Base-by-base conservation (phyloP, 164 flowering plant genomes). In the Vitis labrusca region DNA sequence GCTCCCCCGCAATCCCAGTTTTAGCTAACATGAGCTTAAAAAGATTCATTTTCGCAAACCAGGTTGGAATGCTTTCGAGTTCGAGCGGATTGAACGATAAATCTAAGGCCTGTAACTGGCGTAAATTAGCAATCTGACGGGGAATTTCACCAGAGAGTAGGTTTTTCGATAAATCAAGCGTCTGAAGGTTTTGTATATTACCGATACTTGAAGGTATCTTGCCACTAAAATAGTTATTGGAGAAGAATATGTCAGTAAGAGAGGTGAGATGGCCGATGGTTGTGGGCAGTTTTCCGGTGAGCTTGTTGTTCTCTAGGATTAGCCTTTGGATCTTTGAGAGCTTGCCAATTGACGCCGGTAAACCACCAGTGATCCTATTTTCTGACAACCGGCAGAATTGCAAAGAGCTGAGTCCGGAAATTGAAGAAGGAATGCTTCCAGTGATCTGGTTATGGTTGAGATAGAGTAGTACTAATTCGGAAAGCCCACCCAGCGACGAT, bases 41-140 rank as follows among this genome's bases (percentile, higher is more conserved):
- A 11, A 85, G 76, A 3, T 64, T 76, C 66, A 85, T 5, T 54
- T 77, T 69, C 12, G 74, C 19, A 17, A 88, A 51, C 90, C 87
- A 85, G 0, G 61, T 64, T 9, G 97, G 97, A 27, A 88, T 56
- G 1, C 15, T 75, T 1, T 53, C 63, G 3, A 88, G 72, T 8
- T 72, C 29, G 5, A 91, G 74, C 59, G 94, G 94, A 67, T 91
- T 89, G 74, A 63, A 78, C 0, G 97, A 91, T 44, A 91, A 61
- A 66, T 91, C 97, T 10, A 91, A 48, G 5, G 65, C 68, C 69
- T 89, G 84, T 17, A 88, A 65, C 8, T 9, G 29, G 37, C 66
- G 67, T 32, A 89, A 44, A 48, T 73, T 75, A 0, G 73, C 73
- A 17, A 91, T 78, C 48, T 85, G 68, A 15, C 66, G 59, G 32